A percentile compares a stretch with the other conserved stretches of the same genome.
Evolutionary conservation across 2,329 filamentous ascomycete genomes (phyloP).

Genomic region (Peltaster fructicola): DNA sequence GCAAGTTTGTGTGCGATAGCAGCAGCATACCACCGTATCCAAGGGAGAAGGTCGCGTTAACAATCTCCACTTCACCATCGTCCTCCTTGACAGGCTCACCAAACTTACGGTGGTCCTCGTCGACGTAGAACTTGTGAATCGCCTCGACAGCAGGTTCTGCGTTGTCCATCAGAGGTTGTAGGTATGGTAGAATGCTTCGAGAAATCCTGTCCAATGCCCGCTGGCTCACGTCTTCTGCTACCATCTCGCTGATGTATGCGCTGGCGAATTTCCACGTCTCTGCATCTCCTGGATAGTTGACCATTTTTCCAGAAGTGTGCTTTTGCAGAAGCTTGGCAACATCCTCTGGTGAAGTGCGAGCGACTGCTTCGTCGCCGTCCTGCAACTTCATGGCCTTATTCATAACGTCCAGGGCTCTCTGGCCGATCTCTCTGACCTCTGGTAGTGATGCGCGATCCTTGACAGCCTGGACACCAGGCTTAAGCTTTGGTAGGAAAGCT

Average conservation of each 20-base stretch:
- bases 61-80: constrained; percentile 85
- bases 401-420: constrained; percentile 69
- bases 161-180: constrained; percentile 50
- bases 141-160: constrained; percentile 50
- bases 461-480: constrained; percentile 82
- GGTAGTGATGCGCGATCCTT: constrained; percentile 77
- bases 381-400: constrained; percentile 72
- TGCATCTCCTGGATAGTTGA: constrained; percentile 41
- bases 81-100: constrained; percentile 74
- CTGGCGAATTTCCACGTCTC: constrained; percentile 49
- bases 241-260: constrained; percentile 64
- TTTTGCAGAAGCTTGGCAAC: constrained; percentile 57
- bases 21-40: constrained; percentile 96
- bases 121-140: constrained; percentile 61
- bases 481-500: constrained; percentile 84
- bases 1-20: constrained; percentile 86
- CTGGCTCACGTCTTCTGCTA: constrained; percentile 73
- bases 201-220: constrained; percentile 60
- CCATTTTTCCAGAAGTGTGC: constrained; percentile 47
- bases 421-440: constrained; percentile 81
- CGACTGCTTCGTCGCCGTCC: constrained; percentile 40
- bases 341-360: constrained; percentile 53
- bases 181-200: constrained; percentile 52
- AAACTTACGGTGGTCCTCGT: constrained; percentile 69
- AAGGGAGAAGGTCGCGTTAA: constrained; percentile 93